Percentiles rank a stretch among this genome's conserved stretches.
Conservation (phyloP, 257 asterid genomes). For the Plantago ovata region DNA sequence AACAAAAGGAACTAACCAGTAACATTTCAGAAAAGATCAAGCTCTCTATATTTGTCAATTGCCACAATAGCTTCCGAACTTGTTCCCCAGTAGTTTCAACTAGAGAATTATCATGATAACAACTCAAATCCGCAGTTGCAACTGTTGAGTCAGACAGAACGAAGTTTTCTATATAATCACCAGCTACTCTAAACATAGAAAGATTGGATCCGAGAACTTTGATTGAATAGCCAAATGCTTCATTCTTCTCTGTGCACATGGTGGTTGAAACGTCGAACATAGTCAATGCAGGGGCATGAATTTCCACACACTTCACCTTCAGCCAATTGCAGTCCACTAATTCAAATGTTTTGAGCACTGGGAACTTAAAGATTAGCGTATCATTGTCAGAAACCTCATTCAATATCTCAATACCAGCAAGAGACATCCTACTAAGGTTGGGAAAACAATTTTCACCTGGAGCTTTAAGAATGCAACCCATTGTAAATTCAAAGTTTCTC, state of each 20-base stretch:
- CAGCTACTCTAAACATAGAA: not conserved
- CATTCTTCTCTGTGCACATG: not conserved
- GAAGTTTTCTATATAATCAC: not conserved
- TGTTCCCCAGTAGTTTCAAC: not conserved
- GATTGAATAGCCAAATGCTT: not conserved
- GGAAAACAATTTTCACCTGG: not conserved
- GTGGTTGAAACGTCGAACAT: not conserved
- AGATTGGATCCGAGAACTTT: slow-evolving; percentile 2
- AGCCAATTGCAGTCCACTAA: not conserved
- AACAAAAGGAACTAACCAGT: too few species aligned
- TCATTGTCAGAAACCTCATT: slow-evolving; percentile 1
- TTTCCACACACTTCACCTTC: slow-evolving; percentile 5
- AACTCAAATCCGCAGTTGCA: not conserved
- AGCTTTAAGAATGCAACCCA: not conserved
- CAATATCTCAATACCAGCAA: not conserved
- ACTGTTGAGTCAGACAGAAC: not conserved
- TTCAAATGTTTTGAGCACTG: not conserved
- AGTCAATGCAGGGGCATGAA: not conserved
- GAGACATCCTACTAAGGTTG: not conserved
- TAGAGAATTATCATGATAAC: too few species aligned
- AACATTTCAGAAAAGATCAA: too few species aligned
- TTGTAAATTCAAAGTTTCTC: not conserved
- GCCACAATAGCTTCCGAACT: not conserved
- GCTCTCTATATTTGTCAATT: not conserved
- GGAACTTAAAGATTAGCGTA: slow-evolving; percentile 3